A percentile compares a stretch with the other conserved stretches of the same genome.
Conservation (phyloP, 805 yeast species). For the Metschnikowia chrysomelidarum region DNA sequence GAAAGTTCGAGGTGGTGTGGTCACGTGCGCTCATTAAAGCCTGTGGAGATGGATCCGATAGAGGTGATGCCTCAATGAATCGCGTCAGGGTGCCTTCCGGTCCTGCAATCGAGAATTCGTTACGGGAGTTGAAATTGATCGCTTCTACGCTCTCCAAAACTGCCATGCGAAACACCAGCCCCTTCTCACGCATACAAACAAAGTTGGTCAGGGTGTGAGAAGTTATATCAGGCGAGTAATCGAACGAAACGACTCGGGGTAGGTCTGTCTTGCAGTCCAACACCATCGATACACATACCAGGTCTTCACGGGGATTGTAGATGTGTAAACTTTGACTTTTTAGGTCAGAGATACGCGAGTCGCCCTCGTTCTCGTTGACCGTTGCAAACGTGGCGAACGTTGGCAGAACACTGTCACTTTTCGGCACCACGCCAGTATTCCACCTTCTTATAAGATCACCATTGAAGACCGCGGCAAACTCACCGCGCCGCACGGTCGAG, state of each 20-base stretch:
- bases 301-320: conserved; percentile 46
- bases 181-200: conserved; percentile 89
- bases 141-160: conserved; percentile 65
- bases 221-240: conserved; percentile 60
- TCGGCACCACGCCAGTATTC: conserved; percentile 64
- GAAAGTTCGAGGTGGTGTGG: conserved; percentile 1
- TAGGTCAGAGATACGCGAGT: conserved; percentile 23
- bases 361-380: no score
- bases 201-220: conserved; percentile 58
- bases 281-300: conserved; percentile 73
- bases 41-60: conserved; percentile 6
- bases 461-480: conserved; percentile 74
- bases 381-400: conserved; percentile 15
- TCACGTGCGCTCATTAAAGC: conserved; percentile 1
- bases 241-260: conserved; percentile 83
- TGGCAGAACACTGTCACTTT: conserved; percentile 6
- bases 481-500: conserved; percentile 64
- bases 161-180: conserved; percentile 79
- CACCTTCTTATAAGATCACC: conserved; percentile 79
- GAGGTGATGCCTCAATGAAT: conserved; percentile 30
- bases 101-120: conserved; percentile 62
- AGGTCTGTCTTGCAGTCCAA: conserved; percentile 70
- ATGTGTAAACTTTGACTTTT: conserved; percentile 38
- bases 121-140: conserved; percentile 63
- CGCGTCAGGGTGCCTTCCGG: conserved; percentile 52